phyloP scores from a whole-genome alignment of 2,329 filamentous ascomycete genomes.

The Penicillium sp. region DNA sequence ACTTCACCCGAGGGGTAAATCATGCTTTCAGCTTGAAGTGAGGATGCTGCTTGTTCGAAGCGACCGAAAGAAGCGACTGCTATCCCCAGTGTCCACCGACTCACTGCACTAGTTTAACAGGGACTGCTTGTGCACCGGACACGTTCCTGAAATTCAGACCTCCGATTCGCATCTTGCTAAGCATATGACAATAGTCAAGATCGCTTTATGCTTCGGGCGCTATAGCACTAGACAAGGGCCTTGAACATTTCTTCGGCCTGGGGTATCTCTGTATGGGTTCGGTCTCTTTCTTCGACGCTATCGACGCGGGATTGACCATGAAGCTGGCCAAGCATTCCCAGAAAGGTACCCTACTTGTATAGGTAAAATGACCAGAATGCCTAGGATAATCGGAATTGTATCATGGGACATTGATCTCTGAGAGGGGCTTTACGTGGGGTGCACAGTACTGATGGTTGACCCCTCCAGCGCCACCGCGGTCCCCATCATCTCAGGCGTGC shows the following conservation, averaged over 20 bases:
- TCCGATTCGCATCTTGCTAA: not conserved
- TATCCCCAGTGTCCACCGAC: not conserved
- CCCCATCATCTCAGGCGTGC: constrained; percentile 7
- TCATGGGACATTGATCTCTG: not conserved
- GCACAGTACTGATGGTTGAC: not conserved
- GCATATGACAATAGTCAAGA: not conserved
- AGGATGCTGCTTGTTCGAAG: not conserved
- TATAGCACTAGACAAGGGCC: not conserved
- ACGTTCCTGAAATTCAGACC: not conserved
- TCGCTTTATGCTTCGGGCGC: not conserved
- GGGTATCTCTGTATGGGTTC: too few species aligned
- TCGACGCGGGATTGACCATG: not conserved
- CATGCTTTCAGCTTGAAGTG: not conserved
- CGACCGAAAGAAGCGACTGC: not conserved
- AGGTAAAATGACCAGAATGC: not conserved
- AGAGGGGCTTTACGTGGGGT: not conserved
- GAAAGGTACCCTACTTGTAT: not conserved
- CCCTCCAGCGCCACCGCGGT: constrained; percentile 23
- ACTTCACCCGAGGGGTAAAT: not conserved
- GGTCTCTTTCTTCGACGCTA: not conserved
- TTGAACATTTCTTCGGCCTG: not conserved
- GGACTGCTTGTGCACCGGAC: not conserved
- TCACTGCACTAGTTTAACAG: not conserved
- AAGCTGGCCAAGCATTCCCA: not conserved
- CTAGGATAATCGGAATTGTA: not conserved